phyloP scores from a whole-genome alignment of 441 rosid genomes.

The Sinapis alba region DNA sequence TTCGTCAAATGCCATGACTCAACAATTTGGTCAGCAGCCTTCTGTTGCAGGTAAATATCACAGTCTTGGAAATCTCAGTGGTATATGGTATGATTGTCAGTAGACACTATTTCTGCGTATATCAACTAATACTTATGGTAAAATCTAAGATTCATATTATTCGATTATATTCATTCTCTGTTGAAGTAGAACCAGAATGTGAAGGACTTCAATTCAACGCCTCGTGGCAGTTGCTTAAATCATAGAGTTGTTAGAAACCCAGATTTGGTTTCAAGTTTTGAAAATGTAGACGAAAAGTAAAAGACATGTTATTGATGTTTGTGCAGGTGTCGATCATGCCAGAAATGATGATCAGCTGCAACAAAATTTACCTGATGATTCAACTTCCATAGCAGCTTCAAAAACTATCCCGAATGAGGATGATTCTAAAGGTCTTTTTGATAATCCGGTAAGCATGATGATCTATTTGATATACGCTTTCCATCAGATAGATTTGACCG shows the following conservation, averaged over 20 bases:
- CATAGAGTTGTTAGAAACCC: neutral
- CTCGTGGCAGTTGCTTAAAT: slow-evolving; percentile 2
- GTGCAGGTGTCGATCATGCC: slow-evolving; percentile 60
- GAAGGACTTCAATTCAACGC: slow-evolving; percentile 3
- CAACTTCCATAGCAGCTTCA: slow-evolving; percentile 61
- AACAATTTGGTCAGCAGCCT: slow-evolving; percentile 73
- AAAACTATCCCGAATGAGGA: slow-evolving; percentile 69
- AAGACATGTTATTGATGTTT: slow-evolving; percentile 24
- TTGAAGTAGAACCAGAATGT: slow-evolving; percentile 17
- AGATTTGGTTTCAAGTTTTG: slow-evolving; percentile 10
- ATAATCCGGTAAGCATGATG: slow-evolving; percentile 60
- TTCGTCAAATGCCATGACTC: slow-evolving; percentile 70
- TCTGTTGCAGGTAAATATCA: slow-evolving; percentile 44
- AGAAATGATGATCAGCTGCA: slow-evolving; percentile 78
- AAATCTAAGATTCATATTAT: neutral
- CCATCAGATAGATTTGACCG: neutral
- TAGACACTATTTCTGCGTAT: slow-evolving; percentile 12
- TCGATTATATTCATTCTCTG: slow-evolving; percentile 6
- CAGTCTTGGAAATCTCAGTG: neutral
- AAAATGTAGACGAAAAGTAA: neutral
- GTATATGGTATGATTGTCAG: neutral
- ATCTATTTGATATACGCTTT: slow-evolving; percentile 7
- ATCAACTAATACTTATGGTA: neutral
- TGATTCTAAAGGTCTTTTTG: slow-evolving; percentile 70
- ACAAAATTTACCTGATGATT: slow-evolving; percentile 74